Conservation (phyloP, 78 protist genomes). For the Dictyostelium brefeldianum region DNA sequence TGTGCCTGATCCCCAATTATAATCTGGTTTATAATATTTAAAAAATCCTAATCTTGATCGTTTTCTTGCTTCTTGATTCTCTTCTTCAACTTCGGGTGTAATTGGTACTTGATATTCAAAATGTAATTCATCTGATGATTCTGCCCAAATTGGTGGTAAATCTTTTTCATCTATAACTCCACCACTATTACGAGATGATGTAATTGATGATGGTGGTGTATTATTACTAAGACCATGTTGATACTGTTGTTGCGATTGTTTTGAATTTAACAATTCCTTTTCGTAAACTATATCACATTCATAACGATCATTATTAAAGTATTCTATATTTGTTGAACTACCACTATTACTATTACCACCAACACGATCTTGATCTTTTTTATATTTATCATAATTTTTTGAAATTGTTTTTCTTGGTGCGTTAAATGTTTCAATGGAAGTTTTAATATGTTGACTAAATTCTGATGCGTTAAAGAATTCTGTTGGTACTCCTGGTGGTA, state of each 20-base stretch:
- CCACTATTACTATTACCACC: neutral
- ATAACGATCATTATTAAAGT: slow-evolving; percentile 22
- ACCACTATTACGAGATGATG: neutral
- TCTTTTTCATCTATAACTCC: neutral
- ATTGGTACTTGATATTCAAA: slow-evolving; percentile 12
- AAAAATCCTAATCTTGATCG: slow-evolving; percentile 36
- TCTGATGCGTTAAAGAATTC: neutral
- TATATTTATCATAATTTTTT: slow-evolving; percentile 18
- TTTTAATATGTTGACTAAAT: slow-evolving; percentile 24
- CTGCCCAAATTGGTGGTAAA: neutral
- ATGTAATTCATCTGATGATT: slow-evolving; percentile 1
- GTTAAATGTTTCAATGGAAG: slow-evolving; percentile 35
- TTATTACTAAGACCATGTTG: neutral
- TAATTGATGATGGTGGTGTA: neutral
- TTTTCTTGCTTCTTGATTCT: slow-evolving; percentile 4
- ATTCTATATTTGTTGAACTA: neutral
- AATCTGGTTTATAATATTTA: slow-evolving; percentile 63
- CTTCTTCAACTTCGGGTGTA: slow-evolving; percentile 20
- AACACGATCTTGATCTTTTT: slow-evolving; percentile 55
- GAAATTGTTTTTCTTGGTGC: slow-evolving; percentile 49
- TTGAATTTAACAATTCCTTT: neutral
- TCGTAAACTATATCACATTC: slow-evolving; percentile 54
- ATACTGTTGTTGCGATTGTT: neutral
- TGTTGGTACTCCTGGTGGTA: neutral
- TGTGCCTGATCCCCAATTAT: slow-evolving; percentile 78